phyloP scores from a whole-genome alignment of 768 basidiomycete genomes.

The Leccinum aurantiacum region DNA sequence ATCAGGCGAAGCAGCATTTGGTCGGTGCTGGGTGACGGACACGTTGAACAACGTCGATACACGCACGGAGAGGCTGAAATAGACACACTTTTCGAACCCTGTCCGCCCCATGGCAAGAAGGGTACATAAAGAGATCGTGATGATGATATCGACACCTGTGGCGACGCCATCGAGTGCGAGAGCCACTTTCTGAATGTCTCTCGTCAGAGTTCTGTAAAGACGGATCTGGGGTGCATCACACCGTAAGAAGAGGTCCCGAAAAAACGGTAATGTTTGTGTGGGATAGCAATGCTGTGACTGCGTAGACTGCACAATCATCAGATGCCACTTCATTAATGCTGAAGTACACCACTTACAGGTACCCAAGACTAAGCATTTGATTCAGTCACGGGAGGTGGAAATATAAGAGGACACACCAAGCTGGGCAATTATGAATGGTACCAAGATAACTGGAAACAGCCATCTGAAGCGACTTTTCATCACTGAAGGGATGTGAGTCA shows the following conservation, averaged over 20 bases:
- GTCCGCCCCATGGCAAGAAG: conserved; percentile 28
- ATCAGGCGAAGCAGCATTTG: conserved; percentile 26
- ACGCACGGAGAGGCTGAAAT: neutral
- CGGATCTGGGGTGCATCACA: conserved; percentile 2
- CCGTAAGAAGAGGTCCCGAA: conserved; percentile 21
- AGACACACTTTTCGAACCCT: conserved; percentile 21
- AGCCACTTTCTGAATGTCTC: conserved; percentile 13
- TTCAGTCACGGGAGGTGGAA: conserved; percentile 1
- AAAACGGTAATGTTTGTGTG: conserved; percentile 17
- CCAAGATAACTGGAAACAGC: conserved; percentile 17
- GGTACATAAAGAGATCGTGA: conserved; percentile 22
- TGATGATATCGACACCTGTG: conserved; percentile 17
- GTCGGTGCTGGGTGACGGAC: conserved; percentile 21
- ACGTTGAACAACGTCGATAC: conserved; percentile 1
- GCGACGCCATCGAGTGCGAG: conserved; percentile 15
- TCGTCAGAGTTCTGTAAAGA: conserved; percentile 4
- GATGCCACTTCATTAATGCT: neutral
- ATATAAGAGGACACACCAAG: conserved; percentile 9
- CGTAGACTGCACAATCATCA: conserved; percentile 20
- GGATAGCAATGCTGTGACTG: conserved; percentile 11
- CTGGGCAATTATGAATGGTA: conserved; percentile 21
- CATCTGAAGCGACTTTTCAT: conserved; percentile 17
- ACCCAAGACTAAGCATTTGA: conserved; percentile 13
- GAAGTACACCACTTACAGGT: conserved; percentile 8
- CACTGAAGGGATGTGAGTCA: conserved; percentile 9